Evolutionary conservation across 164 flowering plant genomes (phyloP).

Genomic region (Vitis rupestris): DNA sequence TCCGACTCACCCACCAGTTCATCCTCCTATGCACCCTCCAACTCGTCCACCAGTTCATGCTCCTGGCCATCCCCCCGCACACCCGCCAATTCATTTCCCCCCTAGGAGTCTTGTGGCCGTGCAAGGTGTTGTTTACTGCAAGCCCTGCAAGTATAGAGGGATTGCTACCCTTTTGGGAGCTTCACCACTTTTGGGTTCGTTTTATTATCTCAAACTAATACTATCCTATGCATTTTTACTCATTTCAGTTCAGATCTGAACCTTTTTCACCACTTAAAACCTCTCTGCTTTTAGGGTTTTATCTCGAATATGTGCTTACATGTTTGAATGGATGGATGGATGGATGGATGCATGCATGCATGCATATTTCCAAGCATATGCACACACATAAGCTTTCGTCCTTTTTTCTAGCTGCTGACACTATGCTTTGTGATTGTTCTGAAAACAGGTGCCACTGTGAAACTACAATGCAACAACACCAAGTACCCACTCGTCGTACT

Average conservation of each 20-base stretch:
- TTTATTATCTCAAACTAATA: not conserved
- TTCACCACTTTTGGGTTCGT: slow-evolving; percentile 45
- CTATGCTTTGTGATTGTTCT: not conserved
- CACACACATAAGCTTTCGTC: too few species aligned
- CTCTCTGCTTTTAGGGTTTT: too few species aligned
- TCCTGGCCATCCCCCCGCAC: slow-evolving; percentile 11
- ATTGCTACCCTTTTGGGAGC: slow-evolving; percentile 45
- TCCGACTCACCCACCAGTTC: slow-evolving; percentile 13
- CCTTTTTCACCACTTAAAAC: too few species aligned
- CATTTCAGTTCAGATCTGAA: too few species aligned
- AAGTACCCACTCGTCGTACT: slow-evolving; percentile 20
- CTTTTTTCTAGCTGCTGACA: not conserved
- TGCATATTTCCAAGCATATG: too few species aligned
- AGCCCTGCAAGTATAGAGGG: slow-evolving; percentile 55
- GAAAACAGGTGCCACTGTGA: slow-evolving; percentile 59
- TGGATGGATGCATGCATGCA: too few species aligned
- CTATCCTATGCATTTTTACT: too few species aligned
- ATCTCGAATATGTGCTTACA: too few species aligned
- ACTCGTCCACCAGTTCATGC: slow-evolving; percentile 11
- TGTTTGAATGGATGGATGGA: too few species aligned
- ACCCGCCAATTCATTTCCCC: slow-evolving; percentile 9
- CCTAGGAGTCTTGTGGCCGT: slow-evolving; percentile 43
- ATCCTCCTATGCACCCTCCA: slow-evolving; percentile 6
- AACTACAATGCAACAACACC: slow-evolving; percentile 56
- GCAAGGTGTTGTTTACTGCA: slow-evolving; percentile 70